A percentile compares a stretch with the other conserved stretches of the same genome.
Evolutionary conservation across 768 basidiomycete genomes (phyloP).

Genomic region (Kondoa malvinella): DNA sequence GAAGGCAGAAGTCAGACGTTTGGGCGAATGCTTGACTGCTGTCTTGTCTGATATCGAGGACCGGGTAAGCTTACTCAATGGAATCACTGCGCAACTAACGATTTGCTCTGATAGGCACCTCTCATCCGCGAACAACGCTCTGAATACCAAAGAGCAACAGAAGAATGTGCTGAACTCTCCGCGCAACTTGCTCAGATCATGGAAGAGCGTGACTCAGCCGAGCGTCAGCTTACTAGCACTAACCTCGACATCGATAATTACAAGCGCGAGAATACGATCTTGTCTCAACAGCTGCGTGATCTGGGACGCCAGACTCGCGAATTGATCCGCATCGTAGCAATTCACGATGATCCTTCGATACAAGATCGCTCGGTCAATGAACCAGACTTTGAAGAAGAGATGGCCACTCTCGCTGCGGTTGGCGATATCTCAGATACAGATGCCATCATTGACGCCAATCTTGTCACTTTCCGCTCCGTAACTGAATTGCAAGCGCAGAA

Average conservation of each 20-base stretch:
- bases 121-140: constrained; percentile 71
- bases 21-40: constrained; percentile 61
- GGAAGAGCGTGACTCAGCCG: constrained; percentile 53
- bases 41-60: constrained; percentile 83
- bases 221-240: constrained; percentile 40
- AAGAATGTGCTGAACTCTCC: constrained; percentile 63
- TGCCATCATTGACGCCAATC: constrained; percentile 66
- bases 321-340: constrained; percentile 58
- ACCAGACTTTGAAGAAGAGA: constrained; percentile 34
- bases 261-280: constrained; percentile 47
- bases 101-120: constrained; percentile 47
- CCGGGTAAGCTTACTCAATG: constrained; percentile 36
- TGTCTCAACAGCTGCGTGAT: constrained; percentile 61
- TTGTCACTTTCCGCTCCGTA: constrained; percentile 71
- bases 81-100: constrained; percentile 27
- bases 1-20: constrained; percentile 61
- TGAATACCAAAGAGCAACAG: constrained; percentile 69
- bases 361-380: constrained; percentile 35
- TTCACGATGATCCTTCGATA: constrained; percentile 67
- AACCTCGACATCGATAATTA: constrained; percentile 28
- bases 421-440: constrained; percentile 34
- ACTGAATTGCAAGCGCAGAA: constrained; percentile 76
- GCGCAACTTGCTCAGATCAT: constrained; percentile 60
- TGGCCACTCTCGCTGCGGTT: constrained; percentile 51
- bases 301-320: constrained; percentile 67